A percentile compares a stretch with the other conserved stretches of the same genome.
Conservation (phyloP, 305 asterid species). For the Rubia peregrina region DNA sequence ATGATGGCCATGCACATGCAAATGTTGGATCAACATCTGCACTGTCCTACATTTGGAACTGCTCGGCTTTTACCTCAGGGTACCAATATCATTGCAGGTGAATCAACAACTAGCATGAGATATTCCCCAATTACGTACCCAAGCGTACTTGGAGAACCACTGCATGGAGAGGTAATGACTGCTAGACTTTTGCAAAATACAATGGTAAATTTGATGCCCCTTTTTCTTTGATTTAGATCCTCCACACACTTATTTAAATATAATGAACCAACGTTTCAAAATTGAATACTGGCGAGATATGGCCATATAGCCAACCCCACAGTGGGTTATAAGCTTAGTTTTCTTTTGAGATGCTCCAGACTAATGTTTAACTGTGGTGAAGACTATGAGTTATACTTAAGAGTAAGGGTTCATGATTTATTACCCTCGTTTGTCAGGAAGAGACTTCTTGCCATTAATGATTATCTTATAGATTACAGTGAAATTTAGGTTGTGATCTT, state of each 20-base stretch:
- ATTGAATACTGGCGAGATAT: not conserved
- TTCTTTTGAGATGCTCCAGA: not conserved
- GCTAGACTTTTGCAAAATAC: conserved; percentile 10
- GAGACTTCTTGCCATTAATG: not conserved
- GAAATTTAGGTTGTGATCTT: no score
- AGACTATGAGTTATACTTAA: not conserved
- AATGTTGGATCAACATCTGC: conserved; percentile 97
- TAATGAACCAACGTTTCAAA: not conserved
- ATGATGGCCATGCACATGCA: conserved; percentile 98
- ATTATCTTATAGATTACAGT: not conserved
- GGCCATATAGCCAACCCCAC: not conserved
- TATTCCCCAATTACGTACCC: conserved; percentile 96
- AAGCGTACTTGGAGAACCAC: conserved; percentile 97
- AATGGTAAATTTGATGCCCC: not conserved
- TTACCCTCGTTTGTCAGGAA: not conserved
- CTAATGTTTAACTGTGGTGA: not conserved
- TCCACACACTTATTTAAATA: not conserved
- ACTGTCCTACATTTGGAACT: conserved; percentile 96
- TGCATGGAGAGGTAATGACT: conserved; percentile 89
- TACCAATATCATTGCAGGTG: conserved; percentile 60
- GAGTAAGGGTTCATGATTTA: not conserved
- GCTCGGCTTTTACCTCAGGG: conserved; percentile 91
- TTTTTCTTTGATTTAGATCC: not conserved
- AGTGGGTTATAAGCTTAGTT: not conserved
- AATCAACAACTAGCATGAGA: conserved; percentile 71